Conservation (phyloP, 306 rosid genomes). For the Malus asiatica region DNA sequence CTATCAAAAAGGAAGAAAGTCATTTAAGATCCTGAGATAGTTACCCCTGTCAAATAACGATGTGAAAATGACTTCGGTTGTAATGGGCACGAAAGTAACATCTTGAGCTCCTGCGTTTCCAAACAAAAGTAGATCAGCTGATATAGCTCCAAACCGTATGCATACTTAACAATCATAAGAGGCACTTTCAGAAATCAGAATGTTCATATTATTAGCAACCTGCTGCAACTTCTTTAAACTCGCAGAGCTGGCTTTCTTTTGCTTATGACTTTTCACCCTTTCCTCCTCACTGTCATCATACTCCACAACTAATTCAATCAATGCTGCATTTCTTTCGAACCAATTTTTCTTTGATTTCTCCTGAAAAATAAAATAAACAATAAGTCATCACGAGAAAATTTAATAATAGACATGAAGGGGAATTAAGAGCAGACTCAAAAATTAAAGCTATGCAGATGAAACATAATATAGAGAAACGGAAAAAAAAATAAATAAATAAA, state of each 20-base stretch:
- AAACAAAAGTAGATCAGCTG: conserved; percentile 4
- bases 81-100: conserved; percentile 66
- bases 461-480: background rate
- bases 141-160: background rate
- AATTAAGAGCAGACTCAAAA: background rate
- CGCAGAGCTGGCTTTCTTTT: conserved; percentile 52
- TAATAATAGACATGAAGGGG: background rate
- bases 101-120: conserved; percentile 62
- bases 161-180: background rate
- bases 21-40: background rate
- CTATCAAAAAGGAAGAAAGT: background rate
- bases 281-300: conserved; percentile 80
- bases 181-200: background rate
- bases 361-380: conserved; percentile 24
- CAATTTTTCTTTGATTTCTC: conserved; percentile 71
- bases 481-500: too few species aligned
- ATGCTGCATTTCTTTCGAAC: conserved; percentile 78
- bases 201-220: conserved; percentile 28
- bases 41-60: conserved; percentile 92
- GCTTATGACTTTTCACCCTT: conserved; percentile 51
- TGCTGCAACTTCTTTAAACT: conserved; percentile 62
- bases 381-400: background rate
- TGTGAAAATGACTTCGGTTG: conserved; percentile 79
- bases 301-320: conserved; percentile 55
- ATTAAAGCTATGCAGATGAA: background rate